Evolutionary conservation across 2,329 filamentous ascomycete species (phyloP).

Genomic region (Penicillium polonicum): DNA sequence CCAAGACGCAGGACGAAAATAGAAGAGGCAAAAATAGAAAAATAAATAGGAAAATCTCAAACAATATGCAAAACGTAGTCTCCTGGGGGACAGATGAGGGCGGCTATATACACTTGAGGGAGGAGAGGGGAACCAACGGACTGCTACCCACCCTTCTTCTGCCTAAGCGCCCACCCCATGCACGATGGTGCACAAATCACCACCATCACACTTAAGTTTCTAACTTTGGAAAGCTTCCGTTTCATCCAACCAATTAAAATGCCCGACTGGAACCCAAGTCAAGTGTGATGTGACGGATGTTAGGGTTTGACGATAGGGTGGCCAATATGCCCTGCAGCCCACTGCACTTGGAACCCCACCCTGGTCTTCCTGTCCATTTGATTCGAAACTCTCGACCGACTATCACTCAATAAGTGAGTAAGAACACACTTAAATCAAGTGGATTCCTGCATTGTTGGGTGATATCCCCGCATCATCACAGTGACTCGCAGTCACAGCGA

Average conservation of each 20-base stretch:
- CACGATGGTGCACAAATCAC: conserved; percentile 23
- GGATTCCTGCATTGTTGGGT: background rate
- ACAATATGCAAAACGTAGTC: conserved; percentile 27
- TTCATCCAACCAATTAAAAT: conserved; percentile 10
- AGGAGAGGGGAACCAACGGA: conserved; percentile 5
- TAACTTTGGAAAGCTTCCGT: conserved; percentile 11
- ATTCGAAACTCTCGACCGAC: background rate
- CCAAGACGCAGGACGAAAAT: conserved; percentile 42
- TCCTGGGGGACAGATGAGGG: conserved; percentile 20
- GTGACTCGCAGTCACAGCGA: conserved; percentile 6
- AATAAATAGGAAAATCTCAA: conserved; percentile 33
- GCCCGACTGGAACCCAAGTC: background rate
- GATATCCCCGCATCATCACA: conserved; percentile 7
- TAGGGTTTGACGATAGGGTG: conserved; percentile 9
- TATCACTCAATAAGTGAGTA: background rate
- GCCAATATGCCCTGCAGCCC: conserved; percentile 11
- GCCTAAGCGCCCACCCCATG: conserved; percentile 24
- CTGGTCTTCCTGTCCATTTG: background rate
- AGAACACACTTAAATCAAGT: background rate
- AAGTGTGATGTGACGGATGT: conserved; percentile 2
- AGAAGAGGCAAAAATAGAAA: conserved; percentile 32
- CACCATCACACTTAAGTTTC: conserved; percentile 21
- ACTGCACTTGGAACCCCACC: conserved; percentile 3
- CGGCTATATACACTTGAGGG: conserved; percentile 36
- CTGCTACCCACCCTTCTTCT: background rate